Percentiles rank a stretch among this genome's conserved stretches.
Conservation (phyloP, 139 green algal genomes). For the Auxenochlorella protothecoides region DNA sequence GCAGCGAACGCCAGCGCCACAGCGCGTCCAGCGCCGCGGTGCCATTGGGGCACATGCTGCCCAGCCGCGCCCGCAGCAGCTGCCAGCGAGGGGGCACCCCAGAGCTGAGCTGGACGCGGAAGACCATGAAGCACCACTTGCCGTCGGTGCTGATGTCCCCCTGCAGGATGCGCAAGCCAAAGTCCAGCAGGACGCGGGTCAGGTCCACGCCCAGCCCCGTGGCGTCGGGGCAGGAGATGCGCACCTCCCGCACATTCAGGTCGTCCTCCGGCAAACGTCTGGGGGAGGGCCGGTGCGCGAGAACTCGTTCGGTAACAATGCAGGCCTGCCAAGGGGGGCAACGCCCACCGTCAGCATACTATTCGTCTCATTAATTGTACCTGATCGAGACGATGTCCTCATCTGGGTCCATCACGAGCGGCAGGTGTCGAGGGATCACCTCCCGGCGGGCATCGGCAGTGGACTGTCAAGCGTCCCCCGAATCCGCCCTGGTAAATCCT, state of each 20-base stretch:
- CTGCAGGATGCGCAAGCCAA: slow-evolving; percentile 35
- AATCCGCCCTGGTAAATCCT: too few relatives aligned
- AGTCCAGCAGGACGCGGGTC: slow-evolving; percentile 43
- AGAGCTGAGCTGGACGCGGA: slow-evolving; percentile 20
- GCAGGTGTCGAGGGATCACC: too few relatives aligned
- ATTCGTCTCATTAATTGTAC: background rate
- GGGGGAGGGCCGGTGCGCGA: background rate
- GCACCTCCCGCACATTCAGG: slow-evolving; percentile 27
- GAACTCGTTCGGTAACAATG: background rate
- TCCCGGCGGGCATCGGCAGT: too few relatives aligned
- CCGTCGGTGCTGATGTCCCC: slow-evolving; percentile 46
- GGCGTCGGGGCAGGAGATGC: slow-evolving; percentile 43
- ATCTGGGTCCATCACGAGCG: slow-evolving; percentile 5
- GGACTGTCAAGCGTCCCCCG: too few relatives aligned
- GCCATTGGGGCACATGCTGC: slow-evolving; percentile 20
- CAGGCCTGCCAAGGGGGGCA: background rate
- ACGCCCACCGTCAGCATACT: too few relatives aligned
- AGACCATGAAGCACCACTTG: slow-evolving; percentile 48
- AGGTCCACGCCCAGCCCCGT: slow-evolving; percentile 34
- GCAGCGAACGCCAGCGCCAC: slow-evolving; percentile 19
- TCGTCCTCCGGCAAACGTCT: slow-evolving; percentile 16
- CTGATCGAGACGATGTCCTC: slow-evolving; percentile 11
- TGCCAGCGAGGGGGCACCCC: slow-evolving; percentile 36
- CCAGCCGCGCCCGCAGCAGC: slow-evolving; percentile 33
- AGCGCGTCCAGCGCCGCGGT: slow-evolving; percentile 13